Conservation (phyloP, 106 monocot species). For the Platanthera zijinensis region DNA sequence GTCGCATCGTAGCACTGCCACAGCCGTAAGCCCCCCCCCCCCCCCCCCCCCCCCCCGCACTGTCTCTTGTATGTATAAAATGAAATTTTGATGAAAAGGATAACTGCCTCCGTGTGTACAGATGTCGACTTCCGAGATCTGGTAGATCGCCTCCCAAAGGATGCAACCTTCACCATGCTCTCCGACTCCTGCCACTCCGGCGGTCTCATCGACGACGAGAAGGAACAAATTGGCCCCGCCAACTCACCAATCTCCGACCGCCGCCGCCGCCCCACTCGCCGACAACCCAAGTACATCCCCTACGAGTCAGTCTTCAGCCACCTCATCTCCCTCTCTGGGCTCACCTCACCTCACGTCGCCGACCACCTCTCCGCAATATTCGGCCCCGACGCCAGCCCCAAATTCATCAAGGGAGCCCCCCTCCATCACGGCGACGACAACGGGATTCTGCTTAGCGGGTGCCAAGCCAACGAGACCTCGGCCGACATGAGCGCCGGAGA, state of each 20-base stretch:
- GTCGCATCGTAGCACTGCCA: no score
- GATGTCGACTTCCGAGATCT: conserved; percentile 73
- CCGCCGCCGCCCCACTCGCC: neutral
- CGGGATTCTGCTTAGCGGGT: conserved; percentile 81
- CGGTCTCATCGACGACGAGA: conserved; percentile 87
- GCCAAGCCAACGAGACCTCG: conserved; percentile 74
- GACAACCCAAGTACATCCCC: conserved; percentile 21
- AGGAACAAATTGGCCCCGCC: conserved; percentile 76
- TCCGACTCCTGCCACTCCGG: conserved; percentile 98
- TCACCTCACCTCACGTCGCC: conserved; percentile 43
- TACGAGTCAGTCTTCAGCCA: conserved; percentile 32
- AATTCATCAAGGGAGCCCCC: conserved; percentile 2
- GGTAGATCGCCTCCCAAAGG: conserved; percentile 50
- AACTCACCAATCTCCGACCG: neutral
- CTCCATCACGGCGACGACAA: neutral
- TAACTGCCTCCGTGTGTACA: neutral
- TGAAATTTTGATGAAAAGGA: no score
- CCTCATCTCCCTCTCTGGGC: conserved; percentile 40
- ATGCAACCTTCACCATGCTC: conserved; percentile 61
- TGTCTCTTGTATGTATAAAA: no score
- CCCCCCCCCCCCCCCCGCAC: no score
- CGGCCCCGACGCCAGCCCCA: conserved; percentile 42
- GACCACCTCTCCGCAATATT: conserved; percentile 60
- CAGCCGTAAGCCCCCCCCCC: no score
- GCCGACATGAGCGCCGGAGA: conserved; percentile 50